Percentiles rank a stretch among this genome's conserved stretches.
These are phyloP conservation scores for Fusarium newnesense DNA, from an alignment of 2,329 filamentous ascomycete genomes.

Conservation along the genomic window DNA sequence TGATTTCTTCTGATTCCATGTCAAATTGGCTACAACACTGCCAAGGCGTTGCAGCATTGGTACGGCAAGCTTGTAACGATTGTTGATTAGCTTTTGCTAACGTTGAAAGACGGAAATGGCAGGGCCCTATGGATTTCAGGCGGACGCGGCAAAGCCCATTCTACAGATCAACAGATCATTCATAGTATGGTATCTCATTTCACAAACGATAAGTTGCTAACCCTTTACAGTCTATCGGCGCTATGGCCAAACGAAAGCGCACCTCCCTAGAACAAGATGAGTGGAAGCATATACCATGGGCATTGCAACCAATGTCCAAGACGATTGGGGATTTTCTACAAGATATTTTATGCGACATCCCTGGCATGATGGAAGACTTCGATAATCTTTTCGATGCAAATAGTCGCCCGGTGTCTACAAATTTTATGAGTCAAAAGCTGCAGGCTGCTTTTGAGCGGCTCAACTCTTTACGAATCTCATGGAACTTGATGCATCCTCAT, in stretches of 20 bases:
- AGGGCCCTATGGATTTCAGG: neutral
- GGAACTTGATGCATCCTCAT: neutral
- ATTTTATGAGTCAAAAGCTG: neutral
- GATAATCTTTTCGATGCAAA: neutral
- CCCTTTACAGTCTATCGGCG: neutral
- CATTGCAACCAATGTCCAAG: neutral
- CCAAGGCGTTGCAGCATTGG: neutral
- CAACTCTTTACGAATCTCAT: neutral
- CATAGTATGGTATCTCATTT: neutral
- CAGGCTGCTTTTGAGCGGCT: neutral
- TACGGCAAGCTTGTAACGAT: rapidly evolving
- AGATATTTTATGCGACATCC: neutral
- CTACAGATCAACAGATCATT: neutral
- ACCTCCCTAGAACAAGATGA: neutral
- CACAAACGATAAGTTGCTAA: rapidly evolving
- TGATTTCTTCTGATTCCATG: neutral
- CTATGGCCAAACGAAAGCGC: neutral
- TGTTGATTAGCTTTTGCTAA: neutral
- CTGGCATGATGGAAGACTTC: neutral
- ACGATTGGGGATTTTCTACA: neutral
- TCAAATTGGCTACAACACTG: neutral
- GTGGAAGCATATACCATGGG: neutral
- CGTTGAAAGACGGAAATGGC: neutral
- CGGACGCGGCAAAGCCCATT: neutral
- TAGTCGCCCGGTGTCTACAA: rapidly evolving